A percentile compares a stretch with the other conserved stretches of the same genome.
phyloP scores from a whole-genome alignment of 345 rosid species.

The Moringa oleifera region DNA sequence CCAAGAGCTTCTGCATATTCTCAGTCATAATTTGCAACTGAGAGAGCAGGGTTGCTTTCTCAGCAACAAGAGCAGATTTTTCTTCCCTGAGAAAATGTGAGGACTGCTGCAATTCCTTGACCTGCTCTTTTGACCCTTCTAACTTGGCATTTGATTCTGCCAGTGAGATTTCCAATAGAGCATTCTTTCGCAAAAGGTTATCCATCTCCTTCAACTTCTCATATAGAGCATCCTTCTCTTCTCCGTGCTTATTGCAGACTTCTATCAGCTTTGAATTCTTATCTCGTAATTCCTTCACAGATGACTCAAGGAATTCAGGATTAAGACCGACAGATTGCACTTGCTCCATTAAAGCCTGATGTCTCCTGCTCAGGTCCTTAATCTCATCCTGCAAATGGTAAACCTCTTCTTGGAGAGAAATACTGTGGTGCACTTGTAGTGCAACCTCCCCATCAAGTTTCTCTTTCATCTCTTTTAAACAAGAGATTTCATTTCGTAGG shows the following conservation, averaged over 20 bases:
- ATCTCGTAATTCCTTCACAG: conserved; percentile 59
- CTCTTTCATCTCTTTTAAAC: conserved; percentile 59
- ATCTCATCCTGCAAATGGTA: conserved; percentile 68
- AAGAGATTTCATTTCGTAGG: conserved; percentile 43
- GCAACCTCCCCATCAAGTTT: conserved; percentile 68
- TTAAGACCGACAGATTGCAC: conserved; percentile 57
- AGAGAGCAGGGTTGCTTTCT: conserved; percentile 71
- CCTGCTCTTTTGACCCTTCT: conserved; percentile 57
- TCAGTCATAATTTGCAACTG: conserved; percentile 71
- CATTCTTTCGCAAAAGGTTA: conserved; percentile 48
- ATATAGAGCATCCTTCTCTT: conserved; percentile 39
- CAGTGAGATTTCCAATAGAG: conserved; percentile 53
- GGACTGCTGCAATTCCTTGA: conserved; percentile 51
- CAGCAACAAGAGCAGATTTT: conserved; percentile 57
- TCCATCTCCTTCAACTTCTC: conserved; percentile 58
- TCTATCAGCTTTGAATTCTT: conserved; percentile 65
- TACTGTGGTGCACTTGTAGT: conserved; percentile 45
- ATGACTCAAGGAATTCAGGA: conserved; percentile 42
- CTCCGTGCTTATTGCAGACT: conserved; percentile 35
- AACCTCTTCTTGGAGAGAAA: conserved; percentile 68
- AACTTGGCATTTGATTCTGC: conserved; percentile 70
- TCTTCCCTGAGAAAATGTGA: conserved; percentile 62
- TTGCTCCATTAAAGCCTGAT: conserved; percentile 54
- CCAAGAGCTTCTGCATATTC: conserved; percentile 68
- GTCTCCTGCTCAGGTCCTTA: conserved; percentile 43